Evolutionary conservation across 2,329 filamentous ascomycete species (phyloP).

Genomic region (Penicillium sp.): DNA sequence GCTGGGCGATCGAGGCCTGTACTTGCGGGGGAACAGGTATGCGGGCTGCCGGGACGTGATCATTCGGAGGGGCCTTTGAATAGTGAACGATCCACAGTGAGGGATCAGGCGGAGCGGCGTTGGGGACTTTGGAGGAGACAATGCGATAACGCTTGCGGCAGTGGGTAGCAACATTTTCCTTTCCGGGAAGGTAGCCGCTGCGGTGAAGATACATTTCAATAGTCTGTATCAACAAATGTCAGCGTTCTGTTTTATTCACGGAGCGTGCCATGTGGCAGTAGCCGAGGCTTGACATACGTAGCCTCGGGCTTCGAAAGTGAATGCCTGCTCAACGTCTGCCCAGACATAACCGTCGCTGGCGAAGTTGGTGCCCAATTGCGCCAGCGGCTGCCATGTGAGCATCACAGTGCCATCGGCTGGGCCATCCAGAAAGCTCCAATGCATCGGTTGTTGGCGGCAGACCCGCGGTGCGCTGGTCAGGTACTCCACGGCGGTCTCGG

Average conservation of each 20-base stretch:
- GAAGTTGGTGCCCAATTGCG: constrained; percentile 66
- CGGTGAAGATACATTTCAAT: constrained; percentile 86
- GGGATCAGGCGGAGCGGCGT: constrained; percentile 68
- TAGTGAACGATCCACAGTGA: constrained; percentile 92
- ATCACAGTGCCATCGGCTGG: constrained; percentile 78
- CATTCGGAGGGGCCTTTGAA: constrained; percentile 66
- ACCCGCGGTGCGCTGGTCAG: constrained; percentile 78
- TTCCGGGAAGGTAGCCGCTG: constrained; percentile 68
- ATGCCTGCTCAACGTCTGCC: constrained; percentile 74
- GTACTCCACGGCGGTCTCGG: constrained; percentile 76
- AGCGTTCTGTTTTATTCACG: neutral
- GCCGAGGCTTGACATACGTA: constrained; percentile 50
- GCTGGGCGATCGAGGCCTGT: constrained; percentile 43
- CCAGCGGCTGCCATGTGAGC: constrained; percentile 81
- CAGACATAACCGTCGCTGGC: constrained; percentile 91
- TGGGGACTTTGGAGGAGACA: constrained; percentile 63
- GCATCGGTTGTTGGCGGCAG: constrained; percentile 78
- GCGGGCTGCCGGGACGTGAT: constrained; percentile 64
- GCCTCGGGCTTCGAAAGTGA: constrained; percentile 66
- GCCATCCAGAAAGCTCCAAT: constrained; percentile 84
- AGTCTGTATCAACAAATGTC: constrained; percentile 51
- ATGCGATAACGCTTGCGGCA: constrained; percentile 83
- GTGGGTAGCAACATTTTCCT: constrained; percentile 70
- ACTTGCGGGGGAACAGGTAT: constrained; percentile 46
- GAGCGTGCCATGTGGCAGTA: neutral